Base-by-base conservation (phyloP, 331 rosid genomes). In the Acacia pycnantha region DNA sequence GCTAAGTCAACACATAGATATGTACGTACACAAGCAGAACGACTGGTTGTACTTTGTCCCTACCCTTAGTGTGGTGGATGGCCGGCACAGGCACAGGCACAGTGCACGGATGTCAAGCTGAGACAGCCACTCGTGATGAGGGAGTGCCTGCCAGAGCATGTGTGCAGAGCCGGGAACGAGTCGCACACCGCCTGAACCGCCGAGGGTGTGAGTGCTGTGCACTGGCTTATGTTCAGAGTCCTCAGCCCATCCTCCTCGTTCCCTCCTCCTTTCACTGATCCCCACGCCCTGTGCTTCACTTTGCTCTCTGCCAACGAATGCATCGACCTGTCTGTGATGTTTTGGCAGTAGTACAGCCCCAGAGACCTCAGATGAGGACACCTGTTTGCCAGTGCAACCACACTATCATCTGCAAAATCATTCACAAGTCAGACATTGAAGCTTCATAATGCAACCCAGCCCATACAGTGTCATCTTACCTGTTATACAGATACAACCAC, bases 321-420 rank as follows among this genome's bases (percentile, higher is more conserved):
- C 98, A 96, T 96, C 77, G 99, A 97, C 81, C 84, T 89, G 84
- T 96, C 99, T 1, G 99, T 96, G 64, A 96, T 94, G 90, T 96
- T 96, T 82, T 90, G 93, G 66, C 99, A 96, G 78, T 88, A 94
- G 90, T 96, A 96, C 75, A 96, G 89, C 67, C 90, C 99, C 19
- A 96, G 97, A 11, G 98, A 92, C 86, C 90, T 87, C 84, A 96
- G 86, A 77, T 86, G 92, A 15, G 88, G 95, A 74, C 99, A 96
- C 24, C 88, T 46, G 50, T 78, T 92, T 56, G 99, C 97, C 91
- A 94, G 82, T 76, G 98, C 98, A 82, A 96, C 84, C 87, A 96
- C 99, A 79, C 99, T 96, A 6, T 92, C 95, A 84, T 96, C 99
- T 96, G 95, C 82, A 89, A 53, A 16, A 74, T 66, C 29, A 61